Conservation (phyloP, 768 basidiomycete species). For the Lactarius hengduanensis region DNA sequence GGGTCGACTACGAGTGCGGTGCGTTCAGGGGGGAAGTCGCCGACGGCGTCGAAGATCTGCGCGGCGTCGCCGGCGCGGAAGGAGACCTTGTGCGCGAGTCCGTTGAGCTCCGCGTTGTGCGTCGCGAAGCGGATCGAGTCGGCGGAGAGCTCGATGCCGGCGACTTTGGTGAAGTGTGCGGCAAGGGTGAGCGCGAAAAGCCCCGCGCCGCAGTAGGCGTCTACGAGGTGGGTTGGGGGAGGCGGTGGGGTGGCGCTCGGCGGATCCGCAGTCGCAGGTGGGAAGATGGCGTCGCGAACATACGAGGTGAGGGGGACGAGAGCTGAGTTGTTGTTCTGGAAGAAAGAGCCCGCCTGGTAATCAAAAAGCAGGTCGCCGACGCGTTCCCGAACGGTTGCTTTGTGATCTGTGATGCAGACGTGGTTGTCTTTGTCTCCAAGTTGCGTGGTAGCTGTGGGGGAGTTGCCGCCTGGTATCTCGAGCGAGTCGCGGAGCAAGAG, state of each 20-base stretch:
- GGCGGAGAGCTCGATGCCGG: constrained; percentile 83
- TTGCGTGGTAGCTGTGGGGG: constrained; percentile 25
- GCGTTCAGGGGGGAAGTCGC: constrained; percentile 58
- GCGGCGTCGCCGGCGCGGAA: constrained; percentile 85
- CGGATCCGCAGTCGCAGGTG: constrained; percentile 26
- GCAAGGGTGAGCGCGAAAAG: constrained; percentile 86
- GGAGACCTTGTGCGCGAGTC: constrained; percentile 51
- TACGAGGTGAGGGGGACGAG: constrained; percentile 81
- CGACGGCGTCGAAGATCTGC: constrained; percentile 73
- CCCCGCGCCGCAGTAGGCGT: constrained; percentile 91
- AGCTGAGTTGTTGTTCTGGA: constrained; percentile 98
- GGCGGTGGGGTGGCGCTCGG: constrained; percentile 34
- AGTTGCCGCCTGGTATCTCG: constrained; percentile 35
- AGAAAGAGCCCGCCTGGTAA: constrained; percentile 86
- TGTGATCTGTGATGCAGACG: constrained; percentile 82
- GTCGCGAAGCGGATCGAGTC: constrained; percentile 70
- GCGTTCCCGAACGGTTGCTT: constrained; percentile 74
- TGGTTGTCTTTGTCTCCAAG: constrained; percentile 48
- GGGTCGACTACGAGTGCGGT: constrained; percentile 86
- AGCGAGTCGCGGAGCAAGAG: constrained; percentile 88
- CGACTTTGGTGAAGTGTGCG: constrained; percentile 66
- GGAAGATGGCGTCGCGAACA: constrained; percentile 72
- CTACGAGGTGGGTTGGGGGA: constrained; percentile 81
- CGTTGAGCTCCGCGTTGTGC: constrained; percentile 64
- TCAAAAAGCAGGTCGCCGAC: constrained; percentile 83